Percentiles rank a stretch among this genome's conserved stretches.
Conservation (phyloP, 306 rosid species). For the Corylus heterophylla region DNA sequence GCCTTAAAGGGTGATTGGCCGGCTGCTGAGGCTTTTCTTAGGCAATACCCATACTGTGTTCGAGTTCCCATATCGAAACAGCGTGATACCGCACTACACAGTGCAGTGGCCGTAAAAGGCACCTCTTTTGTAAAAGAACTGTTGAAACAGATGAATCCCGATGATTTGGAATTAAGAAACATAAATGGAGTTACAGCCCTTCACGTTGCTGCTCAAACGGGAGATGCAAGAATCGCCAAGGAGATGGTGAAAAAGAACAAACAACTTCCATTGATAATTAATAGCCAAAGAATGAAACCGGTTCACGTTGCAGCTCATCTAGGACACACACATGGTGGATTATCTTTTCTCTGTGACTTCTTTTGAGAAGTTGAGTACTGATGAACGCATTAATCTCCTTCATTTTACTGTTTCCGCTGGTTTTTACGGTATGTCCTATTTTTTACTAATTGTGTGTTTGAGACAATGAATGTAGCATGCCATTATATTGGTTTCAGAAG, state of each 20-base stretch:
- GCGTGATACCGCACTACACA: not conserved
- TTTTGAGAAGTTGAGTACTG: not conserved
- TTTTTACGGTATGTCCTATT: not conserved
- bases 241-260: not conserved
- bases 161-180: not conserved
- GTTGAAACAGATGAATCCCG: not conserved
- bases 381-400: conserved; percentile 2
- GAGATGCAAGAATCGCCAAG: not conserved
- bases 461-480: not conserved
- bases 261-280: not conserved
- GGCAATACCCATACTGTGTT: not conserved
- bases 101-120: not conserved
- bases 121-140: not conserved
- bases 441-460: not conserved
- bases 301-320: not conserved
- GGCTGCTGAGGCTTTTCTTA: not conserved
- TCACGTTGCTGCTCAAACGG: not conserved
- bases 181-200: not conserved
- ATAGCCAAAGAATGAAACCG: not conserved
- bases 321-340: not conserved
- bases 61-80: not conserved
- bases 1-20: not conserved
- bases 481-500: too few relatives aligned
- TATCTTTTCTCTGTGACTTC: not conserved
- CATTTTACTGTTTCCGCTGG: not conserved